A percentile compares a stretch with the other conserved stretches of the same genome.
Conservation (phyloP, 1,284 basidiomycete genomes). For the Ustilago xerochloae region DNA sequence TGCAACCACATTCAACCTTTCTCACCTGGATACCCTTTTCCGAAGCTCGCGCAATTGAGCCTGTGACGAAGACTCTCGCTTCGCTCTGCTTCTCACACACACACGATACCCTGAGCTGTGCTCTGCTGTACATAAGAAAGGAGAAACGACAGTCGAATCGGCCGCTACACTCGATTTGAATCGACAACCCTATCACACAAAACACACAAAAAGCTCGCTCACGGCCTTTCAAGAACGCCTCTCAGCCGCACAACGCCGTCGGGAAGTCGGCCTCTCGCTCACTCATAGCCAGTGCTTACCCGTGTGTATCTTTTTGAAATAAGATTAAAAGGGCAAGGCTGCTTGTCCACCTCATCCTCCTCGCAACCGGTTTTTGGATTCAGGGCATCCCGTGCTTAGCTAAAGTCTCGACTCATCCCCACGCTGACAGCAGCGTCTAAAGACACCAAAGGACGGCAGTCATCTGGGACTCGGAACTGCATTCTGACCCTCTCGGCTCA, state of each 20-base stretch:
- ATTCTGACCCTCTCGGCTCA: neutral
- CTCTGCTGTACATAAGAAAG: neutral
- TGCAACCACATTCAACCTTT: neutral
- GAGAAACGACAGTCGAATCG: neutral
- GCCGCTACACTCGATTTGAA: neutral
- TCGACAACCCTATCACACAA: neutral
- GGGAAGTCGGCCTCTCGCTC: constrained; percentile 1
- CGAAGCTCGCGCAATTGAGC: neutral
- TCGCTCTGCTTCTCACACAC: neutral
- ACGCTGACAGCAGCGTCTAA: neutral
- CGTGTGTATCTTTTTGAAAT: neutral
- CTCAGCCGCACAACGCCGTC: neutral
- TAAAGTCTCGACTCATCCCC: neutral
- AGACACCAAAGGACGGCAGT: neutral
- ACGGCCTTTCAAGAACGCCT: constrained; percentile 1
- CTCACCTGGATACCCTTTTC: neutral
- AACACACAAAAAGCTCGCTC: neutral
- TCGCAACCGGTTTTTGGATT: neutral
- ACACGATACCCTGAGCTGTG: neutral
- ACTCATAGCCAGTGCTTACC: neutral
- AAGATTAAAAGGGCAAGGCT: neutral
- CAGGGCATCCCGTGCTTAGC: neutral
- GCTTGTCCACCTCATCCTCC: neutral
- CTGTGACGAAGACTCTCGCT: neutral
- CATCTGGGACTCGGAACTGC: neutral